These are phyloP conservation scores for Myochromella boudieri DNA, from an alignment of 768 basidiomycete species.

Conservation along the genomic window DNA sequence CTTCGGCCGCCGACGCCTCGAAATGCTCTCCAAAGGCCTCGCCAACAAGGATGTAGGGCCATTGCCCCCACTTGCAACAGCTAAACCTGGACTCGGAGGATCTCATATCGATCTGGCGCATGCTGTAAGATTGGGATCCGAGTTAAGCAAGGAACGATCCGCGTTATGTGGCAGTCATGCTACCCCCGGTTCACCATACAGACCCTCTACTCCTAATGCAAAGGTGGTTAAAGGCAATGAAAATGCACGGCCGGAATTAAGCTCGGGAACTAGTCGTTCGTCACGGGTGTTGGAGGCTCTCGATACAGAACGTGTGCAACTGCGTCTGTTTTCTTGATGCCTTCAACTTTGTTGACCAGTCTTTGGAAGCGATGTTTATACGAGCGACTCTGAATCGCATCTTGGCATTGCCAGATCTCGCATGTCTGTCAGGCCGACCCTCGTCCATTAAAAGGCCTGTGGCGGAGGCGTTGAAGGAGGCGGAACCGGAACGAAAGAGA, in stretches of 20 bases:
- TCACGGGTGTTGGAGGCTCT: conserved; percentile 41
- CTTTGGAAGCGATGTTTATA: conserved; percentile 30
- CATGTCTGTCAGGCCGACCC: conserved; percentile 30
- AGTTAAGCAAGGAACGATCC: not conserved
- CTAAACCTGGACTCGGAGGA: not conserved
- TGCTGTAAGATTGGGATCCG: conserved; percentile 13
- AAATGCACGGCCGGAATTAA: conserved; percentile 12
- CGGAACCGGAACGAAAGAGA: conserved; percentile 3
- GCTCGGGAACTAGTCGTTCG: conserved; percentile 18
- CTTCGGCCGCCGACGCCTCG: conserved; percentile 60
- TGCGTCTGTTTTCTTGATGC: not conserved
- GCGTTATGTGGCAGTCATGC: not conserved
- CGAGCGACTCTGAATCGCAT: conserved; percentile 40
- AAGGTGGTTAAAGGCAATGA: conserved; percentile 7
- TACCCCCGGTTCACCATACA: conserved; percentile 13
- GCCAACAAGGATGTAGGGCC: conserved; percentile 10
- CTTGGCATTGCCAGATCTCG: conserved; percentile 43
- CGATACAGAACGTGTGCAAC: conserved; percentile 46
- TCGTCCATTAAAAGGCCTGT: not conserved
- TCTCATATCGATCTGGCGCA: conserved; percentile 22
- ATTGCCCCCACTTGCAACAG: not conserved
- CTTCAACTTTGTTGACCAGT: not conserved
- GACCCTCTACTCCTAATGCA: conserved; percentile 25
- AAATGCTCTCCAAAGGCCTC: conserved; percentile 47
- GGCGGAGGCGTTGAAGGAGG: too few species aligned